Evolutionary conservation across 371 early-diverging fungal species (phyloP), one percentile per base, ranked within the genome.

Genomic region (Apophysomyces trapeziformis): DNA sequence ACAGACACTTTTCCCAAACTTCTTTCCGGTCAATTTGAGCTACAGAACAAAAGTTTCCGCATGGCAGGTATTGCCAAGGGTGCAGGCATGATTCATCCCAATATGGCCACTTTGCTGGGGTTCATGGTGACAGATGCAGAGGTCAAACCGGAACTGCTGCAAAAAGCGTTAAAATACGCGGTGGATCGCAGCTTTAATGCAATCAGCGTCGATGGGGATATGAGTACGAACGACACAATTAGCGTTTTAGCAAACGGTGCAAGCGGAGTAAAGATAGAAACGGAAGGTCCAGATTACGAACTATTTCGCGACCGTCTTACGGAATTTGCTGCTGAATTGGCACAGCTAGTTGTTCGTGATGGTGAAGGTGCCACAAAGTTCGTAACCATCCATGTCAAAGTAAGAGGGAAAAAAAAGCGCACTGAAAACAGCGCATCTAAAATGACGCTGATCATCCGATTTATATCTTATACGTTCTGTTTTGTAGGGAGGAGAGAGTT

Each of bases 361-460:
- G 98, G 96, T 38, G 98, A 98, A 80, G 98, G 98, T 0, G 97
- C 96, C 1, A 98, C 98, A 60, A 96, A 96, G 79, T 96, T 97
- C 78, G 89, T 97, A 43, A 94, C 94, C n/a, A 85, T 97, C 16
- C 85, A 88, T 36, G 91, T 97, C 43, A 87, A 88, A 82, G 93
- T 89, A 79, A 45, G 21, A 11, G 16, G 16, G 9, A 38, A 37
- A 38, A 54, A 11, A n/a, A 38, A 46, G 36, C 26, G 14, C 41
- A 57, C 8, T 1, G 32, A n/a, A 7, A 37, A 6, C 14, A 57
- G 32, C 8, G 7, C 32, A 16, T 1, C 12, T 16, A 26, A 26
- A 26, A 26, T 26, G 32, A 26, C 32, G 32, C 1, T 26, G 32
- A 26, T 26, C 32, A 26, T 26, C 32, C 32, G 32, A 26, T 2